phyloP scores from a whole-genome alignment of 805 yeast species.

The Kuraishia hungarica region DNA sequence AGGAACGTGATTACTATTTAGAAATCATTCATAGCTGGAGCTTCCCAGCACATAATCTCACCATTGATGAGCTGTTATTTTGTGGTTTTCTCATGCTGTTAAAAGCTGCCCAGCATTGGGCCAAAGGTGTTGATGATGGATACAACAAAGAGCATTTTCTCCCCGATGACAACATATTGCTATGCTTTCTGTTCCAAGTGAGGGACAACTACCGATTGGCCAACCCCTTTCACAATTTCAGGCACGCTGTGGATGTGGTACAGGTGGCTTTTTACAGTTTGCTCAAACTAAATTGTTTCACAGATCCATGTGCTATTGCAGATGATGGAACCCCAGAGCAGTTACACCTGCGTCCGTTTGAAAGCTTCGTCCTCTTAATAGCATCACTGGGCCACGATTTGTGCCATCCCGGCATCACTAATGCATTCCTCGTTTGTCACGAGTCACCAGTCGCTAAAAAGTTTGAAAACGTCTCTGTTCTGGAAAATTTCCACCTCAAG shows the following conservation, averaged over 20 bases:
- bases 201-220: slow-evolving; percentile 77
- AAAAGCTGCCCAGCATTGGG: slow-evolving; percentile 24
- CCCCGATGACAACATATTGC: slow-evolving; percentile 30
- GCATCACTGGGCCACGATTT: slow-evolving; percentile 93
- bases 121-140: background rate
- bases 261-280: slow-evolving; percentile 78
- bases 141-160: background rate
- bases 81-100: slow-evolving; percentile 48
- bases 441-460: slow-evolving; percentile 54
- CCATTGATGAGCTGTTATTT: slow-evolving; percentile 57
- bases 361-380: slow-evolving; percentile 53
- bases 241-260: slow-evolving; percentile 92
- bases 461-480: slow-evolving; percentile 58
- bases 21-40: slow-evolving; percentile 52
- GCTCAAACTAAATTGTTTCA: slow-evolving; percentile 2
- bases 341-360: slow-evolving; percentile 15
- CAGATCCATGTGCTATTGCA: background rate
- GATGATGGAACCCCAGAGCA: background rate
- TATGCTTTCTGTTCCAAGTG: slow-evolving; percentile 54
- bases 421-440: slow-evolving; percentile 52
- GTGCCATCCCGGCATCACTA: slow-evolving; percentile 96
- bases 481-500: slow-evolving; percentile 77
- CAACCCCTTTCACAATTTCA: slow-evolving; percentile 89
- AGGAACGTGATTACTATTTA: slow-evolving; percentile 15
- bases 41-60: slow-evolving; percentile 59